A percentile compares a stretch with the other conserved stretches of the same genome.
Conservation (phyloP, 139 green algal genomes). For the Coccomyxa sp. region DNA sequence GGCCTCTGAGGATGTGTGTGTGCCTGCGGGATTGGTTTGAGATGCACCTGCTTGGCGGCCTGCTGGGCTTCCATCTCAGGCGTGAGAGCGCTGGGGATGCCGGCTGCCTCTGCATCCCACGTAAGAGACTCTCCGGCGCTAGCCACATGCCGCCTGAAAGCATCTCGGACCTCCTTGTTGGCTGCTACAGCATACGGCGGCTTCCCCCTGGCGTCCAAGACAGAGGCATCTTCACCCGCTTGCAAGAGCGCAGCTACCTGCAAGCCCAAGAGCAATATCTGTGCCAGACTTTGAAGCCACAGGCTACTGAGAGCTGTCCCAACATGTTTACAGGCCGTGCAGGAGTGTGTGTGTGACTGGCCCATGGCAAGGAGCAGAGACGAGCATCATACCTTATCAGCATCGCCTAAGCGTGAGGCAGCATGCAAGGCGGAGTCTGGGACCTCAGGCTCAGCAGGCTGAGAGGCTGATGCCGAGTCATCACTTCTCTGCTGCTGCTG, state of each 20-base stretch:
- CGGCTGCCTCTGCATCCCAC: conserved; percentile 60
- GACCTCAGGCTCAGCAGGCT: too few relatives aligned
- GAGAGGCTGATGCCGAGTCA: too few relatives aligned
- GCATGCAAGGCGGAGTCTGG: too few relatives aligned
- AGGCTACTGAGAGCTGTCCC: too few relatives aligned
- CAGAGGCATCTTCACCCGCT: conserved; percentile 39
- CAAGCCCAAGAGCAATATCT: too few relatives aligned
- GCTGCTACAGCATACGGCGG: conserved; percentile 50
- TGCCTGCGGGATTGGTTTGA: background rate
- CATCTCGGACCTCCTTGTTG: conserved; percentile 61
- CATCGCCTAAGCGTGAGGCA: too few relatives aligned
- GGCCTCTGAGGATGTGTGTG: background rate
- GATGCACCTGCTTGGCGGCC: conserved; percentile 11
- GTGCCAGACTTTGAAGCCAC: too few relatives aligned
- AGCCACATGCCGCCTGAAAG: conserved; percentile 58
- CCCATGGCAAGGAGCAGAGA: too few relatives aligned
- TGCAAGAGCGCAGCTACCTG: conserved; percentile 46
- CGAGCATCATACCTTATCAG: too few relatives aligned
- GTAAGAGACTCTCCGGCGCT: background rate
- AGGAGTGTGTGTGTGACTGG: too few relatives aligned
- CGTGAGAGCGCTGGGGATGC: conserved; percentile 64
- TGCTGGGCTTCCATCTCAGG: conserved; percentile 61
- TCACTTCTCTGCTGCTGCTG: too few relatives aligned
- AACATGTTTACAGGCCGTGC: too few relatives aligned
- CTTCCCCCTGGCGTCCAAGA: conserved; percentile 41